A percentile compares a stretch with the other conserved stretches of the same genome.
phyloP scores from a whole-genome alignment of 257 asterid species.

The Jacaranda copaia region DNA sequence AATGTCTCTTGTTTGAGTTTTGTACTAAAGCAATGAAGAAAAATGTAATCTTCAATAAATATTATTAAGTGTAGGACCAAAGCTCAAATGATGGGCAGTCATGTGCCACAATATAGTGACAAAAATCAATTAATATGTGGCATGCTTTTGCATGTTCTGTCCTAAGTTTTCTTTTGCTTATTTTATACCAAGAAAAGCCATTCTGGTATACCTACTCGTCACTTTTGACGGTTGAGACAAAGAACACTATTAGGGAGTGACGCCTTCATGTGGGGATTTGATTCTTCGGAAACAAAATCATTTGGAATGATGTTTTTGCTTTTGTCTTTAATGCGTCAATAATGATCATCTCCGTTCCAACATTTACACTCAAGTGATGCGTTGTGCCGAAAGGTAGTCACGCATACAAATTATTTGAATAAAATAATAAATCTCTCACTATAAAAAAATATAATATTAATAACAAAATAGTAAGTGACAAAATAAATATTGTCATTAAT shows the following conservation, averaged over 20 bases:
- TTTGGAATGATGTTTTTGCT: conserved; percentile 29
- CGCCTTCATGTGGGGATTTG: conserved; percentile 31
- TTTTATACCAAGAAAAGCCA: neutral
- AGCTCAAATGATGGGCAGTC: conserved; percentile 30
- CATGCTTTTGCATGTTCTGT: conserved; percentile 35
- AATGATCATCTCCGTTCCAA: neutral
- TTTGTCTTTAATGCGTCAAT: conserved; percentile 30
- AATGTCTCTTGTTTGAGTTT: neutral
- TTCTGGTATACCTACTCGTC: conserved; percentile 17
- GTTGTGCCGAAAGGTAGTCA: too few relatives aligned
- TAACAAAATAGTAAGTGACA: too few relatives aligned
- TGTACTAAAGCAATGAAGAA: conserved; percentile 17
- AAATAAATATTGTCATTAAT: too few relatives aligned
- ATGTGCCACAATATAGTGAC: conserved; percentile 37
- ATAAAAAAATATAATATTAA: too few relatives aligned
- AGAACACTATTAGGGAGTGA: conserved; percentile 23
- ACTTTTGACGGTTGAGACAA: conserved; percentile 17
- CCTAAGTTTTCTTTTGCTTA: neutral
- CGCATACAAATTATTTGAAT: too few relatives aligned
- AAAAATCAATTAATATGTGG: conserved; percentile 24
- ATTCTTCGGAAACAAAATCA: conserved; percentile 21
- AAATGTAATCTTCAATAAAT: neutral
- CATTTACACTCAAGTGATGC: neutral
- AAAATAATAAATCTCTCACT: too few relatives aligned
- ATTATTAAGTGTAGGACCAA: conserved; percentile 14